Evolutionary conservation across 2,329 filamentous ascomycete genomes (phyloP).

Genomic region (Albifimbria verrucaria): DNA sequence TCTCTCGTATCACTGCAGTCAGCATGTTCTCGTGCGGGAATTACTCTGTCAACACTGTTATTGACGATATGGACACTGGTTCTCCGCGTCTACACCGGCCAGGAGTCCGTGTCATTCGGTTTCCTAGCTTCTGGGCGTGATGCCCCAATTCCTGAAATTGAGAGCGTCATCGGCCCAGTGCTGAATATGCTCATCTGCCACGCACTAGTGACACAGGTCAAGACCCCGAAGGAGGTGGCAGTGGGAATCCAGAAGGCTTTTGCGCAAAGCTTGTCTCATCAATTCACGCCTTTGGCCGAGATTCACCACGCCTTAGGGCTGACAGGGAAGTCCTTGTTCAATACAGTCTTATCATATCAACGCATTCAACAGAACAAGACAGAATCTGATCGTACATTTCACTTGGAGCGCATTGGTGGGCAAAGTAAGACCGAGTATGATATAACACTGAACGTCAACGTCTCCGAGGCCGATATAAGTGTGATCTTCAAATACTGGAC

Average conservation of each 20-base stretch:
- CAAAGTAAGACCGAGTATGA: not conserved
- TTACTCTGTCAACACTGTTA: not conserved
- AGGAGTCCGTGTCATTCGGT: conserved; percentile 48
- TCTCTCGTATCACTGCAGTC: not conserved
- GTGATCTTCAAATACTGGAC: conserved; percentile 3
- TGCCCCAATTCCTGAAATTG: conserved; percentile 43
- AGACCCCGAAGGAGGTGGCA: conserved; percentile 36
- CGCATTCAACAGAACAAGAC: conserved; percentile 1
- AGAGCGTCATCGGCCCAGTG: conserved; percentile 47
- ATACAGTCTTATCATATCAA: conserved; percentile 29
- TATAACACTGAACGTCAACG: not conserved
- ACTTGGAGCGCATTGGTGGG: not conserved
- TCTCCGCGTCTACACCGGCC: conserved; percentile 43
- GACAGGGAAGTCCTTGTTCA: conserved; percentile 20
- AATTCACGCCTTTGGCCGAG: conserved; percentile 45
- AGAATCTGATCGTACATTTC: not conserved
- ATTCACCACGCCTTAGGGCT: conserved; percentile 33
- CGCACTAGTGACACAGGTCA: conserved; percentile 29
- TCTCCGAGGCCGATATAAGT: not conserved
- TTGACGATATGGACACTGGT: conserved; percentile 47
- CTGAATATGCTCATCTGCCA: conserved; percentile 54
- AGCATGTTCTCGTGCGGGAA: not conserved
- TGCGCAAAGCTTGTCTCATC: conserved; percentile 21
- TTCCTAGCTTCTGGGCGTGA: conserved; percentile 53
- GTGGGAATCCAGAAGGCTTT: conserved; percentile 31